A percentile compares a stretch with the other conserved stretches of the same genome.
phyloP scores from a whole-genome alignment of 1,284 basidiomycete species.

The Heterobasidion annosum region DNA sequence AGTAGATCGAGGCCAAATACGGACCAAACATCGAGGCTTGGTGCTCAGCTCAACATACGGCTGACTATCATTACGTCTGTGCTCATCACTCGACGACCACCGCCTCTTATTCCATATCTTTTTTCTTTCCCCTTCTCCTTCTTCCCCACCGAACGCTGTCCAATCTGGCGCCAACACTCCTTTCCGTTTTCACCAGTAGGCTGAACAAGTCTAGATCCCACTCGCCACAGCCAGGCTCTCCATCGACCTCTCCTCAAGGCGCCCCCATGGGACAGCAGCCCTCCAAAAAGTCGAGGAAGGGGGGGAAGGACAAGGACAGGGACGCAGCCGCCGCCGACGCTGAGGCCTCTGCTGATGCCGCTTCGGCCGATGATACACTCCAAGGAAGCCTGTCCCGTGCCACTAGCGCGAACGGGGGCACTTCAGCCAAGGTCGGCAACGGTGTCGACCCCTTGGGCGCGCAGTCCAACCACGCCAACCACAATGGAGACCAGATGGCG shows the following conservation, averaged over 20 bases:
- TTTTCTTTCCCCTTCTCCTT: constrained; percentile 1
- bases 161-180: constrained; percentile 74
- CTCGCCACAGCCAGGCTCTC: constrained; percentile 47
- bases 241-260: constrained; percentile 25
- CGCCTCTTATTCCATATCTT: neutral
- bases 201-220: constrained; percentile 61
- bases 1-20: constrained; percentile 8
- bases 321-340: constrained; percentile 27
- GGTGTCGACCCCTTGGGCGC: constrained; percentile 13
- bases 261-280: constrained; percentile 67
- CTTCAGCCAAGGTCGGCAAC: constrained; percentile 11
- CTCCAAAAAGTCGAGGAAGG: constrained; percentile 71
- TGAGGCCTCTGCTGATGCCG: constrained; percentile 19
- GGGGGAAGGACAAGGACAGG: constrained; percentile 56
- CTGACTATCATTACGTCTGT: neutral
- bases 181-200: constrained; percentile 65
- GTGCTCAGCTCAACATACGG: neutral
- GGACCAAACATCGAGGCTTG: constrained; percentile 8
- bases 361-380: constrained; percentile 19
- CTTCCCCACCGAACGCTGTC: constrained; percentile 9
- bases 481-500: constrained; percentile 28
- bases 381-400: constrained; percentile 36
- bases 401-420: constrained; percentile 18
- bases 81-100: neutral
- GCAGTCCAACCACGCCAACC: constrained; percentile 28